phyloP scores from a whole-genome alignment of 495 filamentous ascomycete species.

The Pyronema omphalodes region DNA sequence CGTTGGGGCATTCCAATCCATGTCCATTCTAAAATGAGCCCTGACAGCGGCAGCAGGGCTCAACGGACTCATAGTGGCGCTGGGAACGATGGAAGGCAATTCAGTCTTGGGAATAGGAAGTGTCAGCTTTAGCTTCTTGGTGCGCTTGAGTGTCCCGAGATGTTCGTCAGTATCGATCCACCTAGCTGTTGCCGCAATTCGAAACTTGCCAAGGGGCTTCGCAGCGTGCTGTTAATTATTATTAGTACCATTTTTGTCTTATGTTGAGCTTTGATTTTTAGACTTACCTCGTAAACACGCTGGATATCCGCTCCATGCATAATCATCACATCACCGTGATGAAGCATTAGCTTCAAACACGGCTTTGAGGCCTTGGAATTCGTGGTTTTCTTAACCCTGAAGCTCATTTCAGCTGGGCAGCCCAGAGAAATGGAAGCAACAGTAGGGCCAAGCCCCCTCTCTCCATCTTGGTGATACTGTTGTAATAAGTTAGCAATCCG shows the following conservation, averaged over 20 bases:
- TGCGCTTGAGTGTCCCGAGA: neutral
- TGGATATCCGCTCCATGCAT: conserved; percentile 66
- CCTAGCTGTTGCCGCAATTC: conserved; percentile 22
- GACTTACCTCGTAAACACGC: conserved; percentile 46
- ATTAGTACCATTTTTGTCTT: neutral
- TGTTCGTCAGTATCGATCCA: conserved; percentile 7
- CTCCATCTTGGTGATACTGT: conserved; percentile 77
- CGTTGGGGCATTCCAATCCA: too few relatives aligned
- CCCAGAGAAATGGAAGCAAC: conserved; percentile 64
- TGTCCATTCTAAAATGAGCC: too few relatives aligned
- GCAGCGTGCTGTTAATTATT: conserved; percentile 14
- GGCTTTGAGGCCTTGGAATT: conserved; percentile 28
- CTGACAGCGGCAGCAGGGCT: too few relatives aligned
- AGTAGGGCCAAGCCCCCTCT: conserved; percentile 51
- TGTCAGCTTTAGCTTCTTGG: neutral
- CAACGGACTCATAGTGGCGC: too few relatives aligned
- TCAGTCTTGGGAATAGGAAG: too few relatives aligned
- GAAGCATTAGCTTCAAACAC: conserved; percentile 30
- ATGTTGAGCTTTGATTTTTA: conserved; percentile 1
- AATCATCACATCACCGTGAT: conserved; percentile 65
- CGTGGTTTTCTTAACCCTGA: conserved; percentile 43
- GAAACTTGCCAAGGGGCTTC: conserved; percentile 14
- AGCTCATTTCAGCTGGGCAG: conserved; percentile 43
- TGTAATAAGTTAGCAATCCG: conserved; percentile 16
- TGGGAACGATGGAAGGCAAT: too few relatives aligned